Percentiles rank a stretch among this genome's conserved stretches.
phyloP scores from a whole-genome alignment of 1,139 yeast genomes.

The Geotrichum cucujoidarum region DNA sequence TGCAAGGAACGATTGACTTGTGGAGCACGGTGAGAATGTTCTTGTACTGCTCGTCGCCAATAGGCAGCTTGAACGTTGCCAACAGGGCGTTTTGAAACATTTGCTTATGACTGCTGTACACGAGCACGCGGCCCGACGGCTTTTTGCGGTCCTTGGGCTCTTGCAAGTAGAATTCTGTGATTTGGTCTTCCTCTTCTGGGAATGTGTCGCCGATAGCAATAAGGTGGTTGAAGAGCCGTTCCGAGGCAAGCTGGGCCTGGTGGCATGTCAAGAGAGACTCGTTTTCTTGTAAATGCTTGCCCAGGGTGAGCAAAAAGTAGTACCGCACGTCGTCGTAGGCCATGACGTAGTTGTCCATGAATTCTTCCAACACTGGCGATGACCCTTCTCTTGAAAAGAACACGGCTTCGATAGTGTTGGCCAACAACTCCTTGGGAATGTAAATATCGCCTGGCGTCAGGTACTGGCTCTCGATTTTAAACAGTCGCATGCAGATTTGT shows the following conservation, averaged over 20 bases:
- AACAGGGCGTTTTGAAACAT: constrained; percentile 70
- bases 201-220: constrained; percentile 19
- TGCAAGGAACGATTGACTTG: constrained; percentile 75
- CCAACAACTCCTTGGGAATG: constrained; percentile 59
- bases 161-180: constrained; percentile 33
- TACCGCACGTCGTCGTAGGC: constrained; percentile 39
- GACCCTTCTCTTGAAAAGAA: constrained; percentile 39
- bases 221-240: constrained; percentile 18
- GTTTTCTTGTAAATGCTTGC: constrained; percentile 16
- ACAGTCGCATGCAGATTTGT: constrained; percentile 57
- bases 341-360: constrained; percentile 50
- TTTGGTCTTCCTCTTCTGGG: constrained; percentile 32
- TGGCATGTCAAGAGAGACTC: constrained; percentile 10
- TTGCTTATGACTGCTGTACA: constrained; percentile 53
- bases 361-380: constrained; percentile 54
- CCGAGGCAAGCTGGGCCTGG: constrained; percentile 17
- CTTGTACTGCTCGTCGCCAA: constrained; percentile 57
- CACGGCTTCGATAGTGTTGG: constrained; percentile 49
- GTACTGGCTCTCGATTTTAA: constrained; percentile 55
- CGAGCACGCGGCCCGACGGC: constrained; percentile 47
- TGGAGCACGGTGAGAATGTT: constrained; percentile 66
- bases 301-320: constrained; percentile 22
- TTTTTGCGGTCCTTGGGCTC: constrained; percentile 44
- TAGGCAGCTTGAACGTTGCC: constrained; percentile 47
- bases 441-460: constrained; percentile 51